Conservation (phyloP, 495 filamentous ascomycete genomes). For the Penicillium mononematosum region DNA sequence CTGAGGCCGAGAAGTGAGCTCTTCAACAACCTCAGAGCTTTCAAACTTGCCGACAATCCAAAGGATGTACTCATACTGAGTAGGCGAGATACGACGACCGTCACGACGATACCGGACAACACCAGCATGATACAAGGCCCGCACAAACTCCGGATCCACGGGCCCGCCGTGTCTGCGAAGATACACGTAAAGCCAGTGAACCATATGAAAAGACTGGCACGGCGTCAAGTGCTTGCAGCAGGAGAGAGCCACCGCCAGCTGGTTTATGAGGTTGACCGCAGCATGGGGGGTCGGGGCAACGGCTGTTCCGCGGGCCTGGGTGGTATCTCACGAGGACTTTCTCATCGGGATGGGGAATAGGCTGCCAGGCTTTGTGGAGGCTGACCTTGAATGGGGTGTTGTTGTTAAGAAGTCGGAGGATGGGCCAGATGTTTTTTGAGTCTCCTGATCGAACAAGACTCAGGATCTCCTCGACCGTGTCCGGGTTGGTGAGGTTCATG, state of each 20-base stretch:
- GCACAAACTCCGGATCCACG: constrained; percentile 38
- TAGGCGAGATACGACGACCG: constrained; percentile 26
- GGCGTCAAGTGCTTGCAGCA: constrained; percentile 33
- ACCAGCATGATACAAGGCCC: constrained; percentile 49
- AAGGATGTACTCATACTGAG: constrained; percentile 40
- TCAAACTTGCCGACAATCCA: constrained; percentile 37
- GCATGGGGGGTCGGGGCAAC: constrained; percentile 36
- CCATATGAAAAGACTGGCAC: constrained; percentile 37
- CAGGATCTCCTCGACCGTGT: constrained; percentile 30
- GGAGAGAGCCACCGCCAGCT: constrained; percentile 39
- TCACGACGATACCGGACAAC: constrained; percentile 40
- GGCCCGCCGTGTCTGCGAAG: constrained; percentile 39
- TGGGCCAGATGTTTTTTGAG: constrained; percentile 31
- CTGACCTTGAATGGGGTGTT: constrained; percentile 44
- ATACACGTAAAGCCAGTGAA: constrained; percentile 42
- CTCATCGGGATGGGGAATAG: constrained; percentile 30
- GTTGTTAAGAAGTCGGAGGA: constrained; percentile 37
- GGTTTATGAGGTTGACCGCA: constrained; percentile 40
- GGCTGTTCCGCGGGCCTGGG: constrained; percentile 20
- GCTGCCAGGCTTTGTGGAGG: constrained; percentile 35
- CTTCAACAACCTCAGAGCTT: constrained; percentile 31
- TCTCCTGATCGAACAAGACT: constrained; percentile 35
- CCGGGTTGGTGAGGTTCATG: constrained; percentile 36
- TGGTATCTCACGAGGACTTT: constrained; percentile 35
- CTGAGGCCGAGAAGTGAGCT: constrained; percentile 18